A percentile compares a stretch with the other conserved stretches of the same genome.
Conservation (phyloP, 2,329 filamentous ascomycete genomes). For the Cadophora sp. region DNA sequence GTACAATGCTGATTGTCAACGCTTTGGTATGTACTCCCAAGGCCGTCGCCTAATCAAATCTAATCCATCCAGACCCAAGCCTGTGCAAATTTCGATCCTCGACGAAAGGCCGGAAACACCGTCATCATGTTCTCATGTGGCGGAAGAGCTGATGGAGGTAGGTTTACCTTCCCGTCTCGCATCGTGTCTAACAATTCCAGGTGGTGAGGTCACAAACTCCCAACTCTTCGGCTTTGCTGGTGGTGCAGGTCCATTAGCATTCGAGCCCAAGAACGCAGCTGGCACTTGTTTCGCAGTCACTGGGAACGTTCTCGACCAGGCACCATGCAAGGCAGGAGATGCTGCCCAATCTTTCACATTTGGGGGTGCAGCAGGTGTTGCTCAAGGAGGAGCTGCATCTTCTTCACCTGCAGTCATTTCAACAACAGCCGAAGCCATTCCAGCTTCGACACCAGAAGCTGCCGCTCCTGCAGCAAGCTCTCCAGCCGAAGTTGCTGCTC, state of each 20-base stretch:
- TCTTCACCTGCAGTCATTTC: not conserved
- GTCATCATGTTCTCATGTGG: slow-evolving; percentile 65
- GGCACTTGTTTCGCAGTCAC: slow-evolving; percentile 56
- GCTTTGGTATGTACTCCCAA: slow-evolving; percentile 50
- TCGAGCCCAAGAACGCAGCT: slow-evolving; percentile 54
- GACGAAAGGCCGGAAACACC: slow-evolving; percentile 57
- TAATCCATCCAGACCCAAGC: slow-evolving; percentile 55
- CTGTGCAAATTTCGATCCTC: slow-evolving; percentile 64
- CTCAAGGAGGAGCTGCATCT: not conserved
- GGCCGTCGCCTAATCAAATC: not conserved
- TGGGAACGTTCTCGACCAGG: slow-evolving; percentile 52
- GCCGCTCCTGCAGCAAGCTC: slow-evolving; percentile 13
- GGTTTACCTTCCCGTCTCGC: slow-evolving; percentile 27
- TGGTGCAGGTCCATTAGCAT: slow-evolving; percentile 49
- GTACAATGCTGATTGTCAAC: slow-evolving; percentile 60
- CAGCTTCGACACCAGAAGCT: slow-evolving; percentile 15
- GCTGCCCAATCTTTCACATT: slow-evolving; percentile 53
- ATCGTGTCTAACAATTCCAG: slow-evolving; percentile 36
- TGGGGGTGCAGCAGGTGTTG: slow-evolving; percentile 26
- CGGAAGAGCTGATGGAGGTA: slow-evolving; percentile 60
- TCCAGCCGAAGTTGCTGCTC: slow-evolving; percentile 17
- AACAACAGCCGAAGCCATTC: slow-evolving; percentile 5
- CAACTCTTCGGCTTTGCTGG: slow-evolving; percentile 59
- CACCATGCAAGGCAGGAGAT: slow-evolving; percentile 51
- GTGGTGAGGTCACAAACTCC: slow-evolving; percentile 57